Evolutionary conservation across 257 asterid genomes (phyloP), one percentile per base, ranked within the genome.

Genomic region (Jacaranda mimosifolia): DNA sequence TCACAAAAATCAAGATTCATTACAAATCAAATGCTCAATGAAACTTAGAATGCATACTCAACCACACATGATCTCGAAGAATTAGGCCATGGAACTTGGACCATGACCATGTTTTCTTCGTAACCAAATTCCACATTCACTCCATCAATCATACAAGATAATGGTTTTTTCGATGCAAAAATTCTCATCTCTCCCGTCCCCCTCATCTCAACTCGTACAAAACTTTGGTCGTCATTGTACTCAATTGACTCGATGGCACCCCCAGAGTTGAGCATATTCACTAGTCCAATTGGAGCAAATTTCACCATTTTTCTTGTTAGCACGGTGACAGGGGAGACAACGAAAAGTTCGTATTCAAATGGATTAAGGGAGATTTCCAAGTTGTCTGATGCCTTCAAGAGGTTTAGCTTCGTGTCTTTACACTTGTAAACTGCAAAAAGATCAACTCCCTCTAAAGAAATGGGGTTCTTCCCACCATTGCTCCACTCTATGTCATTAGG

Each of bases 231-330:
- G 14, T 68, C 52, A 32, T 72, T 51, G 13, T 77, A 72, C 38
- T 52, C 42, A 4, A 80, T 62, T 9, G 77, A 63, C 70, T 77
- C 75, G 0, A 84, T 9, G 13, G 85, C 83, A 43, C 85, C 83
- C 17, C 85, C 87, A 12, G 88, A 70, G 63, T 87, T 87, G 73
- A 84, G 85, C 91, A 86, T 84, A 67, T 82, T 84, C 56, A 72
- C 88, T 46, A 84, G 63, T 49, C 88, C 88, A 40, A 86, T 82
- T 3, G 87, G 87, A 4, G 87, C 85, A 76, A 84, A 82, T 51
- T 78, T 85, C n/a, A 82, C 79, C 1, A 49, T 36, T 4, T 75
- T 80, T 18, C 4, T 26, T 8, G 82, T 53, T 12, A 86, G 7
- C 17, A 77, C 75, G 43, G 38, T 39, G 26, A 80, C 81, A 1